Conservation (phyloP, 2,329 filamentous ascomycete genomes). For the Colletotrichum neosansevieriae region DNA sequence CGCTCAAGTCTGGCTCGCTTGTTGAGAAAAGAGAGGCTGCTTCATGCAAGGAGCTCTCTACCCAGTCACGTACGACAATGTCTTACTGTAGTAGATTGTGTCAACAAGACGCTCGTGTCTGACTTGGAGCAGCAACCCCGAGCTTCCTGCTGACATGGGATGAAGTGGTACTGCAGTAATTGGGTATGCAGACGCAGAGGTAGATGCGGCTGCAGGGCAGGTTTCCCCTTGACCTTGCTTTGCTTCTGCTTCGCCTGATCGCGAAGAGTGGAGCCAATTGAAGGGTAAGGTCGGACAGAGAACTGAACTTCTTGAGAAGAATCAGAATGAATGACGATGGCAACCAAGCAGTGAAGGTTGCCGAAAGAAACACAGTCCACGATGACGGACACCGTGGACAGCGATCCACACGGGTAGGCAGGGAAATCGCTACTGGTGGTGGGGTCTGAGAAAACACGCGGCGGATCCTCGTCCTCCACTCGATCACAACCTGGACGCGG, state of each 20-base stretch:
- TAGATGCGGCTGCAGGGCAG: neutral
- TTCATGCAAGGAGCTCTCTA: slow-evolving; percentile 7
- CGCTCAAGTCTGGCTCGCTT: slow-evolving; percentile 8
- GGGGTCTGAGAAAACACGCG: slow-evolving; percentile 21
- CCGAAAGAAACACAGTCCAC: too few species aligned
- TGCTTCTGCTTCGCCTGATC: too few species aligned
- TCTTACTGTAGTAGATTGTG: slow-evolving; percentile 13
- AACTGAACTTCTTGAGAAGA: too few species aligned
- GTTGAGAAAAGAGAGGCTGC: slow-evolving; percentile 24
- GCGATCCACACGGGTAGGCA: slow-evolving; percentile 4
- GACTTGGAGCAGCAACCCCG: too few species aligned
- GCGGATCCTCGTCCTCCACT: slow-evolving; percentile 7
- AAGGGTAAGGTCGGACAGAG: too few species aligned
- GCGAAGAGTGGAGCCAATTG: too few species aligned
- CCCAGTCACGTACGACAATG: slow-evolving; percentile 9
- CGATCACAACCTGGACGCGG: neutral
- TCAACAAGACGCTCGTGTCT: neutral
- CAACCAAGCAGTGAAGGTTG: too few species aligned
- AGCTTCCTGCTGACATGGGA: neutral
- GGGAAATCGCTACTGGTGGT: neutral
- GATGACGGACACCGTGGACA: neutral
- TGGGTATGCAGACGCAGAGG: too few species aligned
- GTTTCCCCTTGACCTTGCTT: neutral
- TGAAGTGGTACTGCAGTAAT: neutral
- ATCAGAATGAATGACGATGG: too few species aligned